These are phyloP conservation scores for Suillus fuscotomentosus DNA, from an alignment of 768 basidiomycete species.

Conservation along the genomic window DNA sequence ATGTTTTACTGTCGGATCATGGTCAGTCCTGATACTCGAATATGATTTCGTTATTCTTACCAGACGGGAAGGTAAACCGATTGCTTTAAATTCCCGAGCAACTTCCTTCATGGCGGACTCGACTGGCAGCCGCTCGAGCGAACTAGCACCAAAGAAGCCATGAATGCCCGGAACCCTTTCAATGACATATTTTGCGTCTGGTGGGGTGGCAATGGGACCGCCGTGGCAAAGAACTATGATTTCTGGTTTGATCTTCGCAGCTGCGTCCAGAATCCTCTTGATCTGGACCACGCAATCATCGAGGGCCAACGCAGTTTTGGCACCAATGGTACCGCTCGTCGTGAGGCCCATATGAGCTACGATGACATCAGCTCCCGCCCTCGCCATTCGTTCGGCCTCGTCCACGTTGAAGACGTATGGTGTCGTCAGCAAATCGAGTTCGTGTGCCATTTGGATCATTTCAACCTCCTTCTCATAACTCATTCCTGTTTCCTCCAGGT, in stretches of 20 bases:
- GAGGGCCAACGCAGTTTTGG: constrained; percentile 20
- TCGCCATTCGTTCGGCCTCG: constrained; percentile 24
- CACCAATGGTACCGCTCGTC: constrained; percentile 25
- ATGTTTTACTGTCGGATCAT: neutral
- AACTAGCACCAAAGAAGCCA: constrained; percentile 29
- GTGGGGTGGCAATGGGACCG: constrained; percentile 24
- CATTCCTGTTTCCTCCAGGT: constrained; percentile 30
- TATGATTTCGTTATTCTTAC: neutral
- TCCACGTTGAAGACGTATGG: constrained; percentile 27
- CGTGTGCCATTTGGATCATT: constrained; percentile 26
- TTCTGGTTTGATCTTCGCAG: constrained; percentile 14
- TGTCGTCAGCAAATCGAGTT: constrained; percentile 23
- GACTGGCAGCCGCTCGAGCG: constrained; percentile 24
- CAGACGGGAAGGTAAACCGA: constrained; percentile 9
- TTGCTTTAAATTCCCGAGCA: constrained; percentile 23
- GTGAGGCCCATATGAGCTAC: constrained; percentile 31
- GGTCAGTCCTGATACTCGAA: neutral
- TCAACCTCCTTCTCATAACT: constrained; percentile 30
- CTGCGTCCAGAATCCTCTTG: constrained; percentile 17
- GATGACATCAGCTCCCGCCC: constrained; percentile 24
- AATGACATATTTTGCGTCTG: constrained; percentile 21
- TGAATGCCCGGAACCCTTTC: constrained; percentile 14
- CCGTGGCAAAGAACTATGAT: constrained; percentile 23
- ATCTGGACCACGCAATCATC: constrained; percentile 23
- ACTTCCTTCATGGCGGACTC: constrained; percentile 20